Base-by-base conservation (phyloP, 768 basidiomycete species). In the Auricularia cornea region DNA sequence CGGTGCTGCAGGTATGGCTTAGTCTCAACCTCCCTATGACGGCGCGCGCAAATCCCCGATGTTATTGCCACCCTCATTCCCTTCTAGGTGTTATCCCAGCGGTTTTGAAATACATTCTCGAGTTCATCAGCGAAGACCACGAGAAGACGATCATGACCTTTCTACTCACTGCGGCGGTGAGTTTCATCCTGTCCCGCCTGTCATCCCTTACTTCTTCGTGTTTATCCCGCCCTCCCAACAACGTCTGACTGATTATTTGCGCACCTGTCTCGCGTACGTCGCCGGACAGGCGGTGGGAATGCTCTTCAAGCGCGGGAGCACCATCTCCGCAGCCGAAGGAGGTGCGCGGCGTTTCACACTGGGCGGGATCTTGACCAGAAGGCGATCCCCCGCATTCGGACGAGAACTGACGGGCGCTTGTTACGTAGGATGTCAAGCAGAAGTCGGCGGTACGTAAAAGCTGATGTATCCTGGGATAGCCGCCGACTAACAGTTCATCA, bases 291-390 rank as follows among this genome's bases (percentile, higher is more conserved):
- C 94, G 10, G 76, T 96, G 61, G 94, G 95, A 18, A 97, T 97
- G 94, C 78, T 97, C 33, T 96, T 94, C 79, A 98, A 98, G 73
- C 85, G 95, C 64, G 94, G 94, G n/a, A 93, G 92, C 66, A 96
- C 95, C 2, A 97, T 98, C 60, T 92, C 90, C 57, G 95, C 95
- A 16, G 94, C 96, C 0, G 96, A 98, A 75, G 95, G 95, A 23
- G 94, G 87, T 72, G 67, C 67, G 66, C 59, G 63, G 20, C 20
- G 28, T 44, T 12, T 23, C 57, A 48, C 44, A 23, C 11, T 20
- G 44, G 16, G 20, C 16, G 20, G 16, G 16, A 23, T 48, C 44
- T 18, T 48, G 44, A 20, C 44, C 11, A 48, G 16, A 18, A 18
- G 23, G 23, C 23, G 44, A 18, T 23, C 23, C 20, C 44, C 16